These are phyloP conservation scores for Metroxylon sagu DNA, from an alignment of 176 grass and related monocot genomes.

Conservation along the genomic window DNA sequence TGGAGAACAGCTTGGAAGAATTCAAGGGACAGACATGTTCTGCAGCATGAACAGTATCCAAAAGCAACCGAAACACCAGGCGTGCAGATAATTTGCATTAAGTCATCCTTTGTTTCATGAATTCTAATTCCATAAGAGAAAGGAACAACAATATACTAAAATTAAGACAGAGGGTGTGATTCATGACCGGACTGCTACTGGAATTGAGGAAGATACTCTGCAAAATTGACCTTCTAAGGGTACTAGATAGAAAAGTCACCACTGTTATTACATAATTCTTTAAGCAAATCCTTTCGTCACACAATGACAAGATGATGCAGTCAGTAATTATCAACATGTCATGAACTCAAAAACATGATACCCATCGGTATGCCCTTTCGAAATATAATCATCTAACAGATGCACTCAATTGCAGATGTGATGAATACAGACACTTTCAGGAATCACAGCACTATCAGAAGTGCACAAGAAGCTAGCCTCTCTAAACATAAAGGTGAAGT, in stretches of 20 bases:
- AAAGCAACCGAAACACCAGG: conserved; percentile 33
- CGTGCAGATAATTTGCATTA: conserved; percentile 44
- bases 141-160: conserved; percentile 34
- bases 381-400: background rate
- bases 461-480: conserved; percentile 57
- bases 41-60: conserved; percentile 78
- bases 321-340: conserved; percentile 81
- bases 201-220: too few species aligned
- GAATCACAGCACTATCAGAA: conserved; percentile 50
- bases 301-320: conserved; percentile 27
- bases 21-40: conserved; percentile 65
- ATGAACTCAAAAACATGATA: conserved; percentile 14
- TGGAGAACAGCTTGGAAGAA: conserved; percentile 65
- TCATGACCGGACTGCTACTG: too few species aligned
- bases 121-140: conserved; percentile 78
- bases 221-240: too few species aligned
- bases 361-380: too few species aligned
- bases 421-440: conserved; percentile 81
- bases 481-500: conserved; percentile 55
- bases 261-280: too few species aligned
- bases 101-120: conserved; percentile 80
- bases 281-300: conserved; percentile 26
- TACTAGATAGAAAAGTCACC: too few species aligned
- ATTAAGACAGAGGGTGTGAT: too few species aligned
- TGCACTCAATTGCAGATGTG: conserved; percentile 42